Evolutionary conservation across 2,329 filamentous ascomycete species (phyloP), one percentile per base, ranked within the genome.

Genomic region (Cercospora brassicicola): DNA sequence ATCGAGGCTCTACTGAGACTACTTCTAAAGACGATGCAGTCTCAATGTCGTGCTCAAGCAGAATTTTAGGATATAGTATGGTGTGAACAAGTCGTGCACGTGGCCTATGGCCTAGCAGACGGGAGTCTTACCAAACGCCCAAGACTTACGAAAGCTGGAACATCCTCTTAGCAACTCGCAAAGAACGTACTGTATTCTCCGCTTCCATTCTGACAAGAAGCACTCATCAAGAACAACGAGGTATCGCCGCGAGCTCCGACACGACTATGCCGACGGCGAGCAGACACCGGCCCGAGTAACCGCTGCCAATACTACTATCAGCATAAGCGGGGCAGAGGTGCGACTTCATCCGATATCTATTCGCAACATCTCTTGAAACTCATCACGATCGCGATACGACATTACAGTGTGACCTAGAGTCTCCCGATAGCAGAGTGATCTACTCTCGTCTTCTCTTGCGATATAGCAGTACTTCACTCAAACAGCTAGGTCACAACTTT

Each of bases 211-310:
- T 20, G 28, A 42, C 36, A 42, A 42, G 36, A 3, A 42, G 13
- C 15, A 42, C 36, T 8, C 42, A 48, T 23, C 42, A 23, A 20
- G 42, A 18, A 48, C 42, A 48, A 23, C 18, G 42, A 48, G 42
- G 23, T 48, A 48, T 20, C 42, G n/a, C 42, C 42, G 42, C 42
- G 8, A 6, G n/a, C 42, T 23, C 20, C 42, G 42, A 23, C n/a
- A 48, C 42, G n/a, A 23, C 8, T 48, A 48, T 48, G 42, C 42
- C 42, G 42, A 2, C 36, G 42, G 42, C 42, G 42, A 48, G 42
- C 9, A 48, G 42, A 48, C 60, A 20, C 60, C 60, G 60, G 60
- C 39, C 60, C 60, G 60, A 33, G 60, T 55, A 36, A 28, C 42
- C 15, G 18, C 15, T 26, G 26, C 59, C 59, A 18, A 31, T 26